Percentiles rank a stretch among this genome's conserved stretches.
These are phyloP conservation scores for Closterium sp. DNA, from an alignment of 139 green algal genomes.

Conservation along the genomic window DNA sequence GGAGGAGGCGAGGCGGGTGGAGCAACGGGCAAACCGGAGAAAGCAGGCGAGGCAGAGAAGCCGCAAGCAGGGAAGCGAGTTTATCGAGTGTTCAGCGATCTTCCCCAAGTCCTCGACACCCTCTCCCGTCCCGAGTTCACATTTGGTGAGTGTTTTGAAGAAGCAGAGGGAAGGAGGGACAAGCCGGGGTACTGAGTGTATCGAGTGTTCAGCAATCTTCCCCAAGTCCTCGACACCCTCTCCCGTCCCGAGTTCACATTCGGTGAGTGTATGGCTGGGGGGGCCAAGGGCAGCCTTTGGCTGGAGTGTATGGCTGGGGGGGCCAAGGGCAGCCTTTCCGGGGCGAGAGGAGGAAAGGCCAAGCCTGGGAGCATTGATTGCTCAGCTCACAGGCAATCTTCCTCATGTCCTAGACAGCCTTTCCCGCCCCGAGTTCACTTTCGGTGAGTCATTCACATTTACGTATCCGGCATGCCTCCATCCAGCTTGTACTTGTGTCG, in stretches of 20 bases:
- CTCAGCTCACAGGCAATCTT: neutral
- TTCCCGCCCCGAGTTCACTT: too few species aligned
- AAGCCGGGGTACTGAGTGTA: neutral
- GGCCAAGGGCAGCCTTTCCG: neutral
- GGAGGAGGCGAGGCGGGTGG: neutral
- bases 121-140: neutral
- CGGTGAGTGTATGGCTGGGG: slow-evolving; percentile 1
- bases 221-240: neutral
- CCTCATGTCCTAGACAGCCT: neutral
- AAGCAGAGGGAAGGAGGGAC: neutral
- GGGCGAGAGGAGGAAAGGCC: neutral
- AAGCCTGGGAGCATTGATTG: too few species aligned
- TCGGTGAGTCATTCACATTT: too few species aligned
- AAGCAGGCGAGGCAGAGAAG: too few species aligned
- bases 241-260: slow-evolving; percentile 2
- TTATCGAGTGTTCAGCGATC: neutral
- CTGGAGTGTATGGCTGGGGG: neutral
- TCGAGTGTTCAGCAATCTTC: neutral
- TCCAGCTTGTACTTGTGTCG: too few species aligned
- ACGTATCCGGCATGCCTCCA: too few species aligned
- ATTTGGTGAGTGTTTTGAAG: neutral
- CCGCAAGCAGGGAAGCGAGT: neutral
- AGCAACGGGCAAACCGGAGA: neutral
- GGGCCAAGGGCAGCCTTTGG: neutral
- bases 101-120: neutral